phyloP scores from a whole-genome alignment of 2,329 filamentous ascomycete species.

The Aspergillus pseudoglaucus region DNA sequence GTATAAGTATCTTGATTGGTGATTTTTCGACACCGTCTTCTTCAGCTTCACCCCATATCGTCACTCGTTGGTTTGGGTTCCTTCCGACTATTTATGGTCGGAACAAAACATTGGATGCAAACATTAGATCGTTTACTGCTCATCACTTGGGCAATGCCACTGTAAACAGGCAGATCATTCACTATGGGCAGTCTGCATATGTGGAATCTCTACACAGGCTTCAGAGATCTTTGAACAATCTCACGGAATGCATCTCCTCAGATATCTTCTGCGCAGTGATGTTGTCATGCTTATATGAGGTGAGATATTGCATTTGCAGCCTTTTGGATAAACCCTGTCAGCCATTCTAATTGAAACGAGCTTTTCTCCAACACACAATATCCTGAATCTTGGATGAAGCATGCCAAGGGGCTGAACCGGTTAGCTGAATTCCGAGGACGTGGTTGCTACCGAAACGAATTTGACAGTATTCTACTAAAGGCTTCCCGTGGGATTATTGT shows the following conservation, averaged over 20 bases:
- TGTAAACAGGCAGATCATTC: constrained; percentile 15
- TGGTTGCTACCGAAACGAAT: constrained; percentile 13
- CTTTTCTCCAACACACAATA: constrained; percentile 20
- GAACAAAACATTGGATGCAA: constrained; percentile 17
- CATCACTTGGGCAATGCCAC: constrained; percentile 18
- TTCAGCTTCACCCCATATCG: constrained; percentile 11
- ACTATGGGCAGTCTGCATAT: constrained; percentile 19
- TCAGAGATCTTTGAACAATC: constrained; percentile 12
- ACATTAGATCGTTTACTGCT: constrained; percentile 20
- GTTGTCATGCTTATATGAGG: constrained; percentile 25
- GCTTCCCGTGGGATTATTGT: constrained; percentile 22
- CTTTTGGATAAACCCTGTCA: not conserved
- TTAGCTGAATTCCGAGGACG: constrained; percentile 18
- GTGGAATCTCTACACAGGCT: constrained; percentile 18
- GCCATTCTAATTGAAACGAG: constrained; percentile 8
- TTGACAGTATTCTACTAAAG: constrained; percentile 20
- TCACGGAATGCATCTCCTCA: constrained; percentile 16
- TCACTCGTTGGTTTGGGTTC: constrained; percentile 17
- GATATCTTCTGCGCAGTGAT: constrained; percentile 24
- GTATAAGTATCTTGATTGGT: constrained; percentile 14
- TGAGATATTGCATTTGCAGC: constrained; percentile 3
- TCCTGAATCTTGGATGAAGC: constrained; percentile 24
- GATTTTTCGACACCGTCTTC: constrained; percentile 17
- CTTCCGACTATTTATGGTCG: constrained; percentile 20
- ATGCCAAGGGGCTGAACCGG: constrained; percentile 22